phyloP scores from a whole-genome alignment of 768 basidiomycete genomes.

The Tremella fuciformis region DNA sequence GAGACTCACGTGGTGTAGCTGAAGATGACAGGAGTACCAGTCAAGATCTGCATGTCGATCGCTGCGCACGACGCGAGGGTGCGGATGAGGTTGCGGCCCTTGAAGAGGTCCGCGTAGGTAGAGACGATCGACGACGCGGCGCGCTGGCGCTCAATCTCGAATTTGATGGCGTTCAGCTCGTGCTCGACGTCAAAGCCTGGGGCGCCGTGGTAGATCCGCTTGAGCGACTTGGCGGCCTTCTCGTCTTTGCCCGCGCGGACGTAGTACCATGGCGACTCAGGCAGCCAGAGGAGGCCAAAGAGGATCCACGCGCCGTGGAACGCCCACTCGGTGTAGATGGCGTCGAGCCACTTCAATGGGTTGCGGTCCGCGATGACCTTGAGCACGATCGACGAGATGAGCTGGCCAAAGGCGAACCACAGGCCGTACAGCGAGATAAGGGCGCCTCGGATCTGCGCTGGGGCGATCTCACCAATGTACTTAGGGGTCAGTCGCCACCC shows the following conservation, averaged over 20 bases:
- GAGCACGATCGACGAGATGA: slow-evolving; percentile 9
- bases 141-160: not conserved
- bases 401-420: slow-evolving; percentile 20
- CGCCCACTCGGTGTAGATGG: slow-evolving; percentile 10
- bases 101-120: not conserved
- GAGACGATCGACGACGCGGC: not conserved
- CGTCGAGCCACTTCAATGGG: not conserved
- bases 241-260: slow-evolving; percentile 1
- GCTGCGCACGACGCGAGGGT: not conserved
- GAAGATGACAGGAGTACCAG: not conserved
- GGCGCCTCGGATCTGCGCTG: slow-evolving; percentile 16
- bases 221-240: slow-evolving; percentile 1
- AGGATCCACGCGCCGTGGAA: slow-evolving; percentile 1
- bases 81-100: not conserved
- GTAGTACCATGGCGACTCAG: slow-evolving; percentile 9
- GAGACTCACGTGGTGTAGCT: not conserved
- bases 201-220: slow-evolving; percentile 6
- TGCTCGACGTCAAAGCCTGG: not conserved
- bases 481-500: not conserved
- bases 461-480: slow-evolving; percentile 20
- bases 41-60: not conserved
- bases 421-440: slow-evolving; percentile 13
- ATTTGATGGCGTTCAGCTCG: not conserved
- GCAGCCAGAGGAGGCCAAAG: slow-evolving; percentile 6
- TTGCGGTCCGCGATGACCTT: slow-evolving; percentile 6